phyloP scores from a whole-genome alignment of 148 eudicot genomes.

The Amaranthus hypochondriacus region DNA sequence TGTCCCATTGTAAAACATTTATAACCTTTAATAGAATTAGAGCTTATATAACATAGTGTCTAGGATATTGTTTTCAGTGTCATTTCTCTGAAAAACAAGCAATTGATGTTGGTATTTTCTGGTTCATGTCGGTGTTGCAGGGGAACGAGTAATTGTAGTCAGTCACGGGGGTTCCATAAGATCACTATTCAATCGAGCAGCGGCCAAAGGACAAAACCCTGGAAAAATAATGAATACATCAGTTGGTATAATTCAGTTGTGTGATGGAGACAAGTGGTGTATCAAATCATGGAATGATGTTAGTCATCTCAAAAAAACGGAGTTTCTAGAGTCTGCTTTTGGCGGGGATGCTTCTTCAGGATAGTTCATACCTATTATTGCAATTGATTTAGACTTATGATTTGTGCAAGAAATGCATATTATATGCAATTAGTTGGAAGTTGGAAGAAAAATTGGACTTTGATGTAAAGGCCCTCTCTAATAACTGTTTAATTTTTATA shows the following conservation, averaged over 20 bases:
- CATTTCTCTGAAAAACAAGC: background rate
- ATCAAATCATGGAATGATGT: conserved; percentile 76
- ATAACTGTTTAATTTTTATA: background rate
- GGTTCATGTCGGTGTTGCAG: conserved; percentile 31
- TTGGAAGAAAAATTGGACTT: too few relatives aligned
- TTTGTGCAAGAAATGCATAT: background rate
- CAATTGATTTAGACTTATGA: background rate
- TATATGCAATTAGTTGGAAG: background rate
- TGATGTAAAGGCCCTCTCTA: background rate
- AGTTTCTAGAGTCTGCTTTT: conserved; percentile 58
- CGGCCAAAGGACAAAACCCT: conserved; percentile 31
- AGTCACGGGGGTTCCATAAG: conserved; percentile 79
- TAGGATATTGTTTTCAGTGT: background rate
- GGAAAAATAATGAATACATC: conserved; percentile 69
- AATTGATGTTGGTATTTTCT: background rate
- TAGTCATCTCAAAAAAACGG: conserved; percentile 58
- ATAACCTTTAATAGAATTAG: background rate
- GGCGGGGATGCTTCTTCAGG: conserved; percentile 84
- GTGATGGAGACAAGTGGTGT: conserved; percentile 53
- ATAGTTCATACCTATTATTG: conserved; percentile 24
- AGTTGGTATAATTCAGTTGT: conserved; percentile 54
- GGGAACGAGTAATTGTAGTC: conserved; percentile 70
- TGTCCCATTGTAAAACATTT: background rate
- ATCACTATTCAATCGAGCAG: conserved; percentile 58
- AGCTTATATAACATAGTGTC: too few relatives aligned